Evolutionary conservation across 176 grass and related monocot genomes (phyloP).

Genomic region (Musa acuminata): DNA sequence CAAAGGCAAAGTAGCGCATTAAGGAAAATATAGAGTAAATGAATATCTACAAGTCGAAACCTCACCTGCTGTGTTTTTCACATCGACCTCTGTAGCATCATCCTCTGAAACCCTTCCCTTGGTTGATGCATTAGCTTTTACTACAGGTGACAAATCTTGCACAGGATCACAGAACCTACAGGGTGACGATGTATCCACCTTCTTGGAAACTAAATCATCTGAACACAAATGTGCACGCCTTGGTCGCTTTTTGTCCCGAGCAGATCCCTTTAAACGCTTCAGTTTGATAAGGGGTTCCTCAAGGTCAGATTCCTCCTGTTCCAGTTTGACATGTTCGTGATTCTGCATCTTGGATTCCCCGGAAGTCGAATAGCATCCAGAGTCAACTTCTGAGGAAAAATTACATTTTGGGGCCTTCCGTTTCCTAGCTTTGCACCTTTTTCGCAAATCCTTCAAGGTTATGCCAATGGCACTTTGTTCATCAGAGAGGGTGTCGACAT

Average conservation of each 20-base stretch:
- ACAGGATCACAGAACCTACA: not conserved
- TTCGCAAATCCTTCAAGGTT: constrained; percentile 40
- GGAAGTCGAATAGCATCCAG: not conserved
- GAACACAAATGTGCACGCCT: constrained; percentile 11
- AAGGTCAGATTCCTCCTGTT: constrained; percentile 38
- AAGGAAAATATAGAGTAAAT: not conserved
- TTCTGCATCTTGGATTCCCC: constrained; percentile 6
- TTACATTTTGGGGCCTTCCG: constrained; percentile 16
- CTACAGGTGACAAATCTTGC: constrained; percentile 9
- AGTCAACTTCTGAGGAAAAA: constrained; percentile 20
- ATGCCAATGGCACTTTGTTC: constrained; percentile 17
- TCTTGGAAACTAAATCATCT: not conserved
- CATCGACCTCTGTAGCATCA: constrained; percentile 10
- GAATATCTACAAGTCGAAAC: not conserved
- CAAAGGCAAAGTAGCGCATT: constrained; percentile 4
- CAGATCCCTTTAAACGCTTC: constrained; percentile 24
- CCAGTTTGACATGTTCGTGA: constrained; percentile 5
- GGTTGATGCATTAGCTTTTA: constrained; percentile 1
- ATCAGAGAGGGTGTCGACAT: constrained; percentile 9
- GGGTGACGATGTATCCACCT: constrained; percentile 5
- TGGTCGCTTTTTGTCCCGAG: constrained; percentile 23
- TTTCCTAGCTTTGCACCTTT: constrained; percentile 38
- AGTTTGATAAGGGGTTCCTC: constrained; percentile 52
- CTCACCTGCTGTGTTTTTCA: constrained; percentile 29
- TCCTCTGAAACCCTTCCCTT: not conserved